Base-by-base conservation (phyloP, 2,329 filamentous ascomycete species). In the Leptographium procerum region DNA sequence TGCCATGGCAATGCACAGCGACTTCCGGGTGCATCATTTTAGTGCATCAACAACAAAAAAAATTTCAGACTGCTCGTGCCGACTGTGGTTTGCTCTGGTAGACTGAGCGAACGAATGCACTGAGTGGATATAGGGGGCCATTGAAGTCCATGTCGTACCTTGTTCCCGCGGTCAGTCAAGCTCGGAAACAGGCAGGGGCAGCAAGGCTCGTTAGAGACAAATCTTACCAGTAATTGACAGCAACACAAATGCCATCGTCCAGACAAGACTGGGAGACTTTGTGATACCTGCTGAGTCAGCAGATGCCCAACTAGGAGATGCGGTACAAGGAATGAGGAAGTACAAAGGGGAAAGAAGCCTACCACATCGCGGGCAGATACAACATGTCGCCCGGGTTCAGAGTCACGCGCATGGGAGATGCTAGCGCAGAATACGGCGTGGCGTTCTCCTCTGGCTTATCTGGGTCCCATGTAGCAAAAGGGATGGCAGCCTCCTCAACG, bases 91-190 rank as follows among this genome's bases (percentile, higher is more conserved):
- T 52, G 24, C 24, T 60, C 14, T 63, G 53, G 19, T 64, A 52
- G 8, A 65, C 61, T 1, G 65, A 76, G 64, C 77, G 72, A 26
- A 82, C 75, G 66, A 88, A 87, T 9, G 74, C 73, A 34, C 75
- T 76, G 52, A 80, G 68, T 2, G 86, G 79, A 71, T 85, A 90
- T 40, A 90, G 80, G 0, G 81, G 78, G 0, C 88, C 87, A 29
- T 76, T 76, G 65, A 89, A 91, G 33, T 89, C 85, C 79, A 91
- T 87, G 67, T 92, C 88, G 64, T 91, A 91, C 86, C 84, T 87
- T 61, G 3, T 29, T 14, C 8, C 40, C 4, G 29, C 33, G 48
- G 33, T 33, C 54, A 56, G 34, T 26, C 36, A 62, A 31, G 36
- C 57, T 14, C 16, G 34, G 47, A 65, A 26, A 24, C n/a, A 16